phyloP scores from a whole-genome alignment of 2,329 filamentous ascomycete genomes.

The Monilinia aucupariae region DNA sequence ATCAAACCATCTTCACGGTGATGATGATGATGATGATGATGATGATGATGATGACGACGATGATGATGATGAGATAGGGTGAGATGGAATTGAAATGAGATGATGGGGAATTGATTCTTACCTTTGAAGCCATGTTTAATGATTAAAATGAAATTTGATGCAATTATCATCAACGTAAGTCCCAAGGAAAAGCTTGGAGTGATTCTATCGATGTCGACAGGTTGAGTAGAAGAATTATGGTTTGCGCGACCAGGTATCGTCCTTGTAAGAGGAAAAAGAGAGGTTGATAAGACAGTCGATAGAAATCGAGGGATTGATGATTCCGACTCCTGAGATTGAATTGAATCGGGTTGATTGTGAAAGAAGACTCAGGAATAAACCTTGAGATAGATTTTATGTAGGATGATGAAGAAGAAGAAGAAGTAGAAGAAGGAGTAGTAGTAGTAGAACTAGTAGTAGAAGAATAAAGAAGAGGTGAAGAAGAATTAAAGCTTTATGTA shows the following conservation, averaged over 20 bases:
- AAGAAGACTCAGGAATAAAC: neutral
- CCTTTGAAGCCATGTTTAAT: conserved; percentile 38
- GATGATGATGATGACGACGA: too few species aligned
- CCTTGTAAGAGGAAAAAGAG: neutral
- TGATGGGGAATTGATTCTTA: conserved; percentile 20
- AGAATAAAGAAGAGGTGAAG: neutral
- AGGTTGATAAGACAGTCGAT: neutral
- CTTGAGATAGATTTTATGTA: too few species aligned
- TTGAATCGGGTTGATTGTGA: neutral
- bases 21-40: too few species aligned
- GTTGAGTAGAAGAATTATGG: neutral
- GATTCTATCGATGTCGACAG: conserved; percentile 19
- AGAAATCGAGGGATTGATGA: neutral
- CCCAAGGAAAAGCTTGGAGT: conserved; percentile 15
- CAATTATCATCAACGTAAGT: conserved; percentile 23
- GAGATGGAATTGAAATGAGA: too few species aligned
- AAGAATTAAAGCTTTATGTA: neutral
- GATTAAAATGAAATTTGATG: conserved; percentile 20
- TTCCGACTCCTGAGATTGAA: neutral
- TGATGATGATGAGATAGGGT: too few species aligned
- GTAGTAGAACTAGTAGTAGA: too few species aligned
- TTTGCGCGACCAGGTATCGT: conserved; percentile 14
- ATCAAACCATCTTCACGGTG: neutral
- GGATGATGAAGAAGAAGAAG: too few species aligned
- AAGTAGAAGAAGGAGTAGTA: too few species aligned